These are phyloP conservation scores for Podila epicladia DNA, from an alignment of 192 early-diverging fungal genomes.

Conservation along the genomic window DNA sequence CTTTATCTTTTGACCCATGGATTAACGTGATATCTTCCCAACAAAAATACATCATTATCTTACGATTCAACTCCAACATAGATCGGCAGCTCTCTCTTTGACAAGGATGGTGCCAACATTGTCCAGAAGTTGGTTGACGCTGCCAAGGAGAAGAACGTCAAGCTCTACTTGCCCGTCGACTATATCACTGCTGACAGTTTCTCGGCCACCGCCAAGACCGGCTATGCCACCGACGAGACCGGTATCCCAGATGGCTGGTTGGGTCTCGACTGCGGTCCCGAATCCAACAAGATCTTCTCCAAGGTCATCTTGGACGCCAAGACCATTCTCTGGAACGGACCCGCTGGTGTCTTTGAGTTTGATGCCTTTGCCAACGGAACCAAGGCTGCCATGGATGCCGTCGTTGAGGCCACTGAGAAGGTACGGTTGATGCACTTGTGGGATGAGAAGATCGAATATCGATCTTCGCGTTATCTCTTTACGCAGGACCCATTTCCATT, in stretches of 20 bases:
- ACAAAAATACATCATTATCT: constrained; percentile 1
- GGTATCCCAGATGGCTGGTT: constrained; percentile 93
- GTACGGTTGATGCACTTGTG: not conserved
- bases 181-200: constrained; percentile 93
- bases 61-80: constrained; percentile 18
- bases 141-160: constrained; percentile 90
- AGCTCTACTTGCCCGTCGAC: constrained; percentile 91
- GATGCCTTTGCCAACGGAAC: constrained; percentile 92
- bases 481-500: too few species aligned
- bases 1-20: not conserved
- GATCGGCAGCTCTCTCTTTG: constrained; percentile 95
- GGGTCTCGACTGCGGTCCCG: constrained; percentile 91
- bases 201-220: constrained; percentile 82
- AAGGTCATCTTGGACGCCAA: constrained; percentile 77
- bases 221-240: constrained; percentile 83
- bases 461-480: too few species aligned
- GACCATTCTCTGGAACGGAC: constrained; percentile 99
- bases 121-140: constrained; percentile 85
- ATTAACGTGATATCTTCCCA: not conserved
- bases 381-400: constrained; percentile 84
- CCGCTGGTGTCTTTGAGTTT: constrained; percentile 98
- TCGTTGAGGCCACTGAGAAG: constrained; percentile 81
- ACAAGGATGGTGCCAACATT: constrained; percentile 87
- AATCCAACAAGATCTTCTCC: constrained; percentile 79
- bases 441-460: too few species aligned